A percentile compares a stretch with the other conserved stretches of the same genome.
Evolutionary conservation across 2,329 filamentous ascomycete genomes (phyloP).

Genomic region (Pestalotiopsis sp.): DNA sequence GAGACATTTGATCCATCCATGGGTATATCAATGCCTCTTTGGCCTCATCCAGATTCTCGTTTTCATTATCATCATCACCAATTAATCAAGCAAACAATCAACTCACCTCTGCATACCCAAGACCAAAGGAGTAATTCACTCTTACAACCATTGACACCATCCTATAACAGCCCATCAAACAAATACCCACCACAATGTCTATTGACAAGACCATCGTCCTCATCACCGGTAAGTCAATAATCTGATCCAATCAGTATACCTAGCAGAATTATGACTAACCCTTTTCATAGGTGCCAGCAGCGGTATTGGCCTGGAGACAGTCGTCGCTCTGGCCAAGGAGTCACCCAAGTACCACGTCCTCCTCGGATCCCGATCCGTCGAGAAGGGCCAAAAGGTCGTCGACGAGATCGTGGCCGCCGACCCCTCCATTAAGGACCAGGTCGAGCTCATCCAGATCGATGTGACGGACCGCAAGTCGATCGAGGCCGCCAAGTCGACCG

Average conservation of each 20-base stretch:
- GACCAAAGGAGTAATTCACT: not conserved
- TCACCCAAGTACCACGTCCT: slow-evolving; percentile 42
- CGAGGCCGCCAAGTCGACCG: slow-evolving; percentile 50
- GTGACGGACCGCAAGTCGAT: slow-evolving; percentile 63
- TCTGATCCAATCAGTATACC: not conserved
- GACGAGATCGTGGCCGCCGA: slow-evolving; percentile 41
- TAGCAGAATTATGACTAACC: not conserved
- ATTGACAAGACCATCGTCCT: not conserved
- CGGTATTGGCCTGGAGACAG: slow-evolving; percentile 49
- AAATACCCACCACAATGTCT: not conserved
- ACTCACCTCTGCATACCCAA: not conserved
- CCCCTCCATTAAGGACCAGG: slow-evolving; percentile 49
- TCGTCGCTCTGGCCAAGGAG: slow-evolving; percentile 34
- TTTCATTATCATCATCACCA: not conserved
- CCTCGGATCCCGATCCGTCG: slow-evolving; percentile 36
- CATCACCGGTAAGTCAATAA: not conserved
- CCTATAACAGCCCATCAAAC: not conserved
- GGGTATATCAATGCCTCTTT: not conserved
- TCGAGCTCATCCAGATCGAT: slow-evolving; percentile 61
- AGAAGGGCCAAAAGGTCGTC: slow-evolving; percentile 39
- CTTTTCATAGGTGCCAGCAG: slow-evolving; percentile 39
- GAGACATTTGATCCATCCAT: not conserved
- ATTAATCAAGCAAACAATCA: not conserved
- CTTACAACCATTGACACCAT: not conserved
- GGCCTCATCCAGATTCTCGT: not conserved